Base-by-base conservation (phyloP, 139 green algal species). In the Auxenochlorella pyrenoidosa region DNA sequence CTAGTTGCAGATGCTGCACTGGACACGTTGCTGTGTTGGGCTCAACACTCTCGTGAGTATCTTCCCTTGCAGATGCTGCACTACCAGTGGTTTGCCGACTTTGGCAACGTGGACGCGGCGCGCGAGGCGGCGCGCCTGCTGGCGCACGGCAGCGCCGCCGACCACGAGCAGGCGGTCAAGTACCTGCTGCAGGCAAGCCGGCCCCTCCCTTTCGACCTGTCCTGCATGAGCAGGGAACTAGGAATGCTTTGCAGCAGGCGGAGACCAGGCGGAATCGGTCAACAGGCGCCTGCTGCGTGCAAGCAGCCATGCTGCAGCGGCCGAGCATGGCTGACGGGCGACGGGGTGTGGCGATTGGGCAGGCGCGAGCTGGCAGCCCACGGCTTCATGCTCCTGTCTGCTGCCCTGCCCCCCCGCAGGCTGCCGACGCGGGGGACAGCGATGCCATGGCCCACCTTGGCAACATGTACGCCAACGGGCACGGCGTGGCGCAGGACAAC, bases 51-150 rank as follows among this genome's bases (percentile, higher is more conserved):
- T n/a, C n/a, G n/a, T n/a, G n/a, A n/a, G n/a, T n/a, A n/a, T n/a
- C n/a, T n/a, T n/a, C n/a, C n/a, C n/a, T n/a, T 51, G 41, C 71
- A 88, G 77, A 38, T 95, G 66, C 88, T 95, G 87, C 94, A 94
- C 87, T 96, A 96, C 83, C 90, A 98, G 91, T 96, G 97, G 93
- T 95, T 91, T 79, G 97, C 97, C 6, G 96, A 98, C 88, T 89
- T 96, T 86, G 97, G 97, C 47, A 96, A 98, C 85, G 90, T 92
- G 59, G 95, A 97, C 22, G 96, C 96, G 24, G 94, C 97, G 87
- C 93, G 93, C 4, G 93, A 94, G 63, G 92, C 98, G 63, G 94
- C 92, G 1, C 92, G 95, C 78, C 88, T 98, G 51, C 93, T 98
- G 36, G 95, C 93, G n/a, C 91, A 96, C 44, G 96, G 96, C 19